Percentiles rank a stretch among this genome's conserved stretches.
These are phyloP conservation scores for Taiozyma sp. DNA, from an alignment of 1,139 yeast species.

Conservation along the genomic window DNA sequence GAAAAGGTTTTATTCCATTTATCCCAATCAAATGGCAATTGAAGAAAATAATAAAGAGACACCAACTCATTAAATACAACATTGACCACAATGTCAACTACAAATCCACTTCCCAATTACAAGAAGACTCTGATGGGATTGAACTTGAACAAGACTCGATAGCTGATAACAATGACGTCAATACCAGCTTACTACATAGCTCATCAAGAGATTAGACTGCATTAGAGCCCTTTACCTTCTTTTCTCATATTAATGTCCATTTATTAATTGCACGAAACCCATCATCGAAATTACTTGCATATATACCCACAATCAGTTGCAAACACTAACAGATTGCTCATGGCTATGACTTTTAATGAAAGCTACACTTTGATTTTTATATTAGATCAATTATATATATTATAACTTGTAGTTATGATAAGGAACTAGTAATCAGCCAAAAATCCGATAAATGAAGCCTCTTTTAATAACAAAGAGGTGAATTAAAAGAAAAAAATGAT, in stretches of 20 bases:
- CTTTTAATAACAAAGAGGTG: background rate
- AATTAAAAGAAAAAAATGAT: background rate
- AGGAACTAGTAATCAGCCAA: background rate
- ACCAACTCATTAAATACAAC: conserved; percentile 24
- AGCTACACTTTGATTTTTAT: background rate
- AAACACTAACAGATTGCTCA: background rate
- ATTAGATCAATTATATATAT: background rate
- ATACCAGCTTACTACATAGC: conserved; percentile 13
- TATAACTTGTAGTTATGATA: background rate
- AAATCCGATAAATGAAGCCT: background rate
- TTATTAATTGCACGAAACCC: background rate
- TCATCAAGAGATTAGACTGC: conserved; percentile 3
- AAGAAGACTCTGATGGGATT: conserved; percentile 9
- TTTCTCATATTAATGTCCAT: background rate
- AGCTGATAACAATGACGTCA: conserved; percentile 15
- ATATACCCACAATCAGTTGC: background rate
- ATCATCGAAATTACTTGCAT: background rate
- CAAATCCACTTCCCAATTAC: conserved; percentile 6
- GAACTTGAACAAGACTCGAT: conserved; percentile 7
- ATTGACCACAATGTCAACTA: conserved; percentile 25
- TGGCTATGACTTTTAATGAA: background rate
- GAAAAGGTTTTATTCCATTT: conserved; percentile 53
- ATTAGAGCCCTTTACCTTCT: background rate
- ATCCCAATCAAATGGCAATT: conserved; percentile 60
- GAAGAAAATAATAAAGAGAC: conserved; percentile 49